Evolutionary conservation across 2,329 filamentous ascomycete species (phyloP).

Genomic region (Colletotrichum theobromicola): DNA sequence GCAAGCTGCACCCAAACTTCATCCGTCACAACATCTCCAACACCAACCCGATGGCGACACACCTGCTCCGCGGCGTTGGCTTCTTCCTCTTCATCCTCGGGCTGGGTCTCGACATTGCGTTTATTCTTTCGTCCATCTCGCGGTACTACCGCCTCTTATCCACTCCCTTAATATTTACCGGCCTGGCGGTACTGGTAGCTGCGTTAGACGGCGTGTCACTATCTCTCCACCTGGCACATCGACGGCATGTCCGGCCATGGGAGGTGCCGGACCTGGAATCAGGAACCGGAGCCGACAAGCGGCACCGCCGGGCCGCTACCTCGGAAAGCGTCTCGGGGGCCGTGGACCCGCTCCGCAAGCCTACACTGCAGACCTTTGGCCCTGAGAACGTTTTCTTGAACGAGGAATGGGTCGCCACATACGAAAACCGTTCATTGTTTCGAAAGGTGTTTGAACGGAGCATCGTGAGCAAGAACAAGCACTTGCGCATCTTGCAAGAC

Average conservation of each 20-base stretch:
- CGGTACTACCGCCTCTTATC: conserved; percentile 33
- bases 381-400: conserved; percentile 26
- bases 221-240: conserved; percentile 33
- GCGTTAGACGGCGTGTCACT: conserved; percentile 42
- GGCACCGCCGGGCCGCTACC: conserved; percentile 18
- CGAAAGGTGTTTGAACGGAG: conserved; percentile 26
- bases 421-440: conserved; percentile 22
- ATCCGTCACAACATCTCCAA: conserved; percentile 42
- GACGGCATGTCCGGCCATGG: conserved; percentile 43
- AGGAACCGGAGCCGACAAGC: conserved; percentile 28
- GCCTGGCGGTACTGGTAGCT: conserved; percentile 36
- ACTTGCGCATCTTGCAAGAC: conserved; percentile 31
- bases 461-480: conserved; percentile 26
- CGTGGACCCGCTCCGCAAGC: conserved; percentile 26
- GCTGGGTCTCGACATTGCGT: conserved; percentile 31
- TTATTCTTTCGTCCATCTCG: conserved; percentile 34
- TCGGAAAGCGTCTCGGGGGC: conserved; percentile 14
- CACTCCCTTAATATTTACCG: conserved; percentile 38
- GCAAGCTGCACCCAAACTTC: conserved; percentile 44
- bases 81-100: conserved; percentile 27
- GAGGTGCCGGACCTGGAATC: conserved; percentile 36
- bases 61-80: conserved; percentile 31
- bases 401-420: conserved; percentile 27
- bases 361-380: conserved; percentile 28
- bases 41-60: conserved; percentile 37